Evolutionary conservation across 2,329 filamentous ascomycete species (phyloP), one percentile per base, ranked within the genome.

Genomic region (Ceratocystis lukuohia): DNA sequence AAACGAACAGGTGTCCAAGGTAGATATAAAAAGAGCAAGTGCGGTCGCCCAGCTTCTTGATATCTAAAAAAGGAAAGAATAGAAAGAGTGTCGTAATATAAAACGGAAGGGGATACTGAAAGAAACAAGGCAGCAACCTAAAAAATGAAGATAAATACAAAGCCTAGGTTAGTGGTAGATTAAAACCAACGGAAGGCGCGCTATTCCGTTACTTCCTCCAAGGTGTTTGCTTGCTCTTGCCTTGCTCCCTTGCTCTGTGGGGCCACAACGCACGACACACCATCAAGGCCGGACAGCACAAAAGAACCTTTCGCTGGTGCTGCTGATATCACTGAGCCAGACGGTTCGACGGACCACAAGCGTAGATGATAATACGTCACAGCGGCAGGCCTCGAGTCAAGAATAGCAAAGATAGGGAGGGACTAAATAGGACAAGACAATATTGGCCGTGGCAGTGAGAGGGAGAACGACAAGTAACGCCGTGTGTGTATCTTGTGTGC

Each of bases 221-320:
- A 30, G 17, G 0, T 59, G 53, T 59, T 59, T 59, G 53, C 53
- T 30, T 30, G 53, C 33, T 59, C 53, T 59, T 59, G 28, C 53
- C 28, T 33, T 59, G 53, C 33, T 59, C 53, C 33, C 33, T 59
- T 59, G 25, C 28, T 59, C 17, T 25, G 53, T 59, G 53, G 53
- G 33, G 53, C 53, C 53, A 59, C 53, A 59, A 59, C 28, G 53
- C 53, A 59, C 28, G 53, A 59, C 53, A 59, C 53, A 33, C 53
- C 53, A 59, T 59, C 25, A 59, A 59, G 53, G 4, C 53, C 53
- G 12, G 50, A 28, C 7, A 25, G 25, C 53, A 57, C 53, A 59
- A 59, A 33, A 17, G 53, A 33, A n/a, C 53, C 53, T 33, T 59
- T 59, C 33, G 15, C 46, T 22, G 46, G 17, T n/a, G 46, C 17